phyloP scores from a whole-genome alignment of 257 asterid genomes.

The Striga asiatica region DNA sequence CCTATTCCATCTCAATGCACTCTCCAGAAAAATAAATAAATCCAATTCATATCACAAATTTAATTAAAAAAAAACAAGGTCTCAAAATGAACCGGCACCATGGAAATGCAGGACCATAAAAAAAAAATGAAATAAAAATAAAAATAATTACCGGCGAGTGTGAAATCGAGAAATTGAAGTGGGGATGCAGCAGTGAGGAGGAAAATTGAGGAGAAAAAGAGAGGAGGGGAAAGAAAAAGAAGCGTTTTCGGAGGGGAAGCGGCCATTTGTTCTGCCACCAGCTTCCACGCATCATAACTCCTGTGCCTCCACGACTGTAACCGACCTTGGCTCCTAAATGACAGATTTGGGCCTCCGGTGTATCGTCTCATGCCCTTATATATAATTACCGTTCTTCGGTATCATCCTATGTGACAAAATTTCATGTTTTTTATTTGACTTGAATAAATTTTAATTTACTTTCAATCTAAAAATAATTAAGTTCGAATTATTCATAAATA shows the following conservation, averaged over 20 bases:
- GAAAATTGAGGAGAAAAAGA: constrained; percentile 3
- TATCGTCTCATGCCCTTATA: too few relatives aligned
- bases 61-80: background rate
- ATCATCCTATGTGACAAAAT: too few relatives aligned
- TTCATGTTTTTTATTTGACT: too few relatives aligned
- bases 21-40: background rate
- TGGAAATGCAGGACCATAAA: constrained; percentile 14
- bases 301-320: constrained; percentile 36
- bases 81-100: constrained; percentile 5
- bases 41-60: background rate
- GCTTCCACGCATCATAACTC: constrained; percentile 46
- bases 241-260: constrained; percentile 37
- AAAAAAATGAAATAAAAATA: background rate
- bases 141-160: background rate
- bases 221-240: constrained; percentile 8
- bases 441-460: too few relatives aligned
- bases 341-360: constrained; percentile 20
- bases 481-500: too few relatives aligned
- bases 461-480: too few relatives aligned
- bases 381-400: too few relatives aligned
- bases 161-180: background rate
- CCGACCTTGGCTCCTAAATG: background rate
- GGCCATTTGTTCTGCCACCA: constrained; percentile 42
- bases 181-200: background rate
- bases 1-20: constrained; percentile 18